Evolutionary conservation across 2,329 filamentous ascomycete genomes (phyloP).

Genomic region (Alternaria infectoria): DNA sequence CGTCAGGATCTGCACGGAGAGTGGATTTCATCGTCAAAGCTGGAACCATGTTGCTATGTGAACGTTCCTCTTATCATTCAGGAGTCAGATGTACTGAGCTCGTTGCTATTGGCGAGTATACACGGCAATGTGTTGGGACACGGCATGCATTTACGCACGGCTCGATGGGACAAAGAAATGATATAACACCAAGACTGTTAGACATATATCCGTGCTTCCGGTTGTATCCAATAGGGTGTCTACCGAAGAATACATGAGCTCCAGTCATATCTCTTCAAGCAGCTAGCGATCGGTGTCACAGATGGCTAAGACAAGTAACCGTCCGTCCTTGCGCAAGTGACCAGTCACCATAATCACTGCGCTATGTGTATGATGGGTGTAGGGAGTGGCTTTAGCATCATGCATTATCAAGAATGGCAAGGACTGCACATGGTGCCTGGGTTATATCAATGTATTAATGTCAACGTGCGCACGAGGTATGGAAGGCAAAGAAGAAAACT

Average conservation of each 20-base stretch:
- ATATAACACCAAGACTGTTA: accelerated
- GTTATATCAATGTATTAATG: accelerated
- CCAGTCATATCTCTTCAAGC: background rate
- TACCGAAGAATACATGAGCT: background rate
- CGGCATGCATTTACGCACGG: background rate
- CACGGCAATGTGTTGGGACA: background rate
- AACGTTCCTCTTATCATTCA: background rate
- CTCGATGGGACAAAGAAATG: background rate
- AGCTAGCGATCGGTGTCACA: background rate
- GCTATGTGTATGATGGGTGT: background rate
- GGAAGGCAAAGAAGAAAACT: background rate
- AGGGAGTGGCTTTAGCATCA: accelerated
- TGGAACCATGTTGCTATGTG: background rate
- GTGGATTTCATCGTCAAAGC: background rate
- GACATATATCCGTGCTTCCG: background rate
- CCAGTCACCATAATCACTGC: background rate
- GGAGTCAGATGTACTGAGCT: background rate
- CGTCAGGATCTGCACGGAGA: background rate
- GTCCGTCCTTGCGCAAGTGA: background rate
- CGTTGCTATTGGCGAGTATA: background rate
- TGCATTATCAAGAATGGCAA: background rate
- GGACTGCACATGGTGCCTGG: background rate
- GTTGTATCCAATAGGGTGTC: background rate
- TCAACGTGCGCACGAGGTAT: background rate
- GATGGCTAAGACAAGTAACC: background rate